Conservation (phyloP, 208 protist species). For the Leishmania gerbilli region DNA sequence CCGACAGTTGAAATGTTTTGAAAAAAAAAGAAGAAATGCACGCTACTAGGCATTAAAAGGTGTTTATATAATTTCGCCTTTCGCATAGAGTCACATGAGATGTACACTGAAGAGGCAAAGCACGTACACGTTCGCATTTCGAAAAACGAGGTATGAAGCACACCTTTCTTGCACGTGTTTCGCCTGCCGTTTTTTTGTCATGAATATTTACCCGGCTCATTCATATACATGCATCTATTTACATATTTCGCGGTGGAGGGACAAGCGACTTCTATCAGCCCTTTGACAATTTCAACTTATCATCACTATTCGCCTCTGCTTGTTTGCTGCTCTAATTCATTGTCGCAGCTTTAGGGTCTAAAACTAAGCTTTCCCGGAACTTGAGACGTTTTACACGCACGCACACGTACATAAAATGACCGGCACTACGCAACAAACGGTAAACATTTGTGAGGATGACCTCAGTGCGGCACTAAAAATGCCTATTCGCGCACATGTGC, state of each 20-base stretch:
- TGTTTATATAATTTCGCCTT: background rate
- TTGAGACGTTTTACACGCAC: background rate
- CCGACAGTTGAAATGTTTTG: no score
- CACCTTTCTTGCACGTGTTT: no score
- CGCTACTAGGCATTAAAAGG: background rate
- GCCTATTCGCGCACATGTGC: conserved; percentile 71
- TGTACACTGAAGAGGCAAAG: background rate
- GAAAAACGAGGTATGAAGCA: background rate
- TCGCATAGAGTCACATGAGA: background rate
- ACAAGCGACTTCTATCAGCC: background rate
- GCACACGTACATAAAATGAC: conserved; percentile 14
- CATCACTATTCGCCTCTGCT: background rate
- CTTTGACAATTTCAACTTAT: background rate
- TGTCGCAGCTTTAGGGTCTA: background rate
- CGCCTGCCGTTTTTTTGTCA: background rate
- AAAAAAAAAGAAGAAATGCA: background rate
- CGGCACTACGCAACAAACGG: conserved; percentile 3
- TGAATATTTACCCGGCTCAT: background rate
- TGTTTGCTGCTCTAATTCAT: background rate
- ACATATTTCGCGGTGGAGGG: background rate
- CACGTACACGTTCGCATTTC: background rate
- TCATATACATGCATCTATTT: background rate
- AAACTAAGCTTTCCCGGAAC: background rate
- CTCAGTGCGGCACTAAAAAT: conserved; percentile 43
- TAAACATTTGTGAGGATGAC: conserved; percentile 63